Percentiles rank a stretch among this genome's conserved stretches.
Evolutionary conservation across 2,329 filamentous ascomycete species (phyloP).

Genomic region (Xylaria hypoxylon): DNA sequence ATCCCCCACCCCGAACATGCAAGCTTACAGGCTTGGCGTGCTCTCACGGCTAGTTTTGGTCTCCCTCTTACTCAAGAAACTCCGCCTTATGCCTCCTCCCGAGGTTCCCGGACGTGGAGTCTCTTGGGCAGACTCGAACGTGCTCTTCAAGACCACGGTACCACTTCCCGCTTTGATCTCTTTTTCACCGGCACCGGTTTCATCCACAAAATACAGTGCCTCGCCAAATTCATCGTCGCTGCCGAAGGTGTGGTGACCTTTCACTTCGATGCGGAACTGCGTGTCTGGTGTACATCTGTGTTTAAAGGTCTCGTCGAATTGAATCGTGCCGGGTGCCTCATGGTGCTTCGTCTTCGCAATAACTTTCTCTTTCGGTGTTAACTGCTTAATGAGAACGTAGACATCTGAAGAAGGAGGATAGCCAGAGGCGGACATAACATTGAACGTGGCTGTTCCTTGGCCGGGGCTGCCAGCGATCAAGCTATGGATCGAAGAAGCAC

Average conservation of each 20-base stretch:
- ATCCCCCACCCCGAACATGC: neutral
- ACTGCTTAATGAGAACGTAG: slow-evolving; percentile 78
- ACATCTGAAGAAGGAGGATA: slow-evolving; percentile 82
- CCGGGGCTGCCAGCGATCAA: slow-evolving; percentile 70
- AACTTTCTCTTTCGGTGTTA: slow-evolving; percentile 77
- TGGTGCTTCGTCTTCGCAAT: slow-evolving; percentile 93
- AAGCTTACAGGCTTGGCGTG: slow-evolving; percentile 39
- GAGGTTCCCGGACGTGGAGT: slow-evolving; percentile 41
- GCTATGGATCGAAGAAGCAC: slow-evolving; percentile 75
- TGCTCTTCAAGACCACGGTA: slow-evolving; percentile 77
- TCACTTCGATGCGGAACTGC: slow-evolving; percentile 87
- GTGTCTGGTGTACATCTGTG: slow-evolving; percentile 82
- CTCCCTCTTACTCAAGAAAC: slow-evolving; percentile 49
- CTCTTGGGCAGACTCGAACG: slow-evolving; percentile 65
- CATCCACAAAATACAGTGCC: slow-evolving; percentile 89
- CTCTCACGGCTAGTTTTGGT: slow-evolving; percentile 44
- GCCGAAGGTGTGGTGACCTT: slow-evolving; percentile 86
- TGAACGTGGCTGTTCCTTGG: slow-evolving; percentile 81
- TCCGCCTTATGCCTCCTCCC: slow-evolving; percentile 43
- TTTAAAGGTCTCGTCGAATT: slow-evolving; percentile 84
- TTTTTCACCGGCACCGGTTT: slow-evolving; percentile 78
- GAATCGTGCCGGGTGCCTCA: slow-evolving; percentile 77
- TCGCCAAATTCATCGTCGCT: slow-evolving; percentile 88
- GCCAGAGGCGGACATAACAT: slow-evolving; percentile 80
- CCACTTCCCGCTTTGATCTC: slow-evolving; percentile 79